phyloP scores from a whole-genome alignment of 2,329 filamentous ascomycete genomes.

The Didymella glomerata region DNA sequence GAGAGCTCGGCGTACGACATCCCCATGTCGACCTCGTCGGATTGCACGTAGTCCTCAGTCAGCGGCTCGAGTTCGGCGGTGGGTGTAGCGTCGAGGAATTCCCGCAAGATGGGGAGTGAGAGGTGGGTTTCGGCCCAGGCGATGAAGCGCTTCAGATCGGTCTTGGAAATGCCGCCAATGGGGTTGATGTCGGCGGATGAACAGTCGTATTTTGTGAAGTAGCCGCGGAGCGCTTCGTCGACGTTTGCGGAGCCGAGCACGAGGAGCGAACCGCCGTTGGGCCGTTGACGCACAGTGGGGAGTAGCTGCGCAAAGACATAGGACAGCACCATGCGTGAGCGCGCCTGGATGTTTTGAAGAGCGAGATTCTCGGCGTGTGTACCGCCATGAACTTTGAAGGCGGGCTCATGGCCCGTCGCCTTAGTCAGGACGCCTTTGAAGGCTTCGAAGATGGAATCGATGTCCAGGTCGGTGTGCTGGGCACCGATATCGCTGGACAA shows the following conservation, averaged over 20 bases:
- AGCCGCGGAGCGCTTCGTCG: slow-evolving; percentile 54
- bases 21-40: slow-evolving; percentile 64
- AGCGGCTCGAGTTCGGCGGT: slow-evolving; percentile 68
- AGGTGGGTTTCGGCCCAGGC: slow-evolving; percentile 64
- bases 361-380: slow-evolving; percentile 68
- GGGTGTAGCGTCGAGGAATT: slow-evolving; percentile 65
- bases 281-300: slow-evolving; percentile 64
- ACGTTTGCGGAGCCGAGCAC: slow-evolving; percentile 75
- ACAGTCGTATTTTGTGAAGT: slow-evolving; percentile 78
- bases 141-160: slow-evolving; percentile 76
- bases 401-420: slow-evolving; percentile 67
- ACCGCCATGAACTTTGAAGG: slow-evolving; percentile 72
- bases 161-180: slow-evolving; percentile 69
- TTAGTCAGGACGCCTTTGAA: slow-evolving; percentile 67
- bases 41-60: slow-evolving; percentile 67
- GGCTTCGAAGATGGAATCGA: slow-evolving; percentile 71
- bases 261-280: slow-evolving; percentile 66
- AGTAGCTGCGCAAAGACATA: slow-evolving; percentile 72
- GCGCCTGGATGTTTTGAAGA: slow-evolving; percentile 73
- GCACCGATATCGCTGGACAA: slow-evolving; percentile 70
- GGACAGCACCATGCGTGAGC: slow-evolving; percentile 69
- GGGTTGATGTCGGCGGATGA: slow-evolving; percentile 61
- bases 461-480: slow-evolving; percentile 73
- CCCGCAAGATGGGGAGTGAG: slow-evolving; percentile 68
- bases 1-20: slow-evolving; percentile 62